These are phyloP conservation scores for Spongiforma sp. DNA, from an alignment of 1,284 basidiomycete genomes.

Conservation along the genomic window DNA sequence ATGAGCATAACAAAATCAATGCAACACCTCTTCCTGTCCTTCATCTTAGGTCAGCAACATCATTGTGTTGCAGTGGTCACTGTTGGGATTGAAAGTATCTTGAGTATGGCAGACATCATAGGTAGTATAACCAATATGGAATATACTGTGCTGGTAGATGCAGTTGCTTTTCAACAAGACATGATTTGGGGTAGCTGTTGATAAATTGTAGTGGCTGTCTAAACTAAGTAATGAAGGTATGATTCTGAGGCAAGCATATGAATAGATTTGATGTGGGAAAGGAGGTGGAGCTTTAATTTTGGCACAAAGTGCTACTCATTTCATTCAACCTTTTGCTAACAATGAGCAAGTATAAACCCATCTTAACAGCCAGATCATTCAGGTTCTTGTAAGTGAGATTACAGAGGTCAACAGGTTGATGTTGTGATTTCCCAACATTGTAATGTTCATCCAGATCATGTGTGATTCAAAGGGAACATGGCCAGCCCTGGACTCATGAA, in stretches of 20 bases:
- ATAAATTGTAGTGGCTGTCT: background rate
- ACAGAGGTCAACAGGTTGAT: too few relatives aligned
- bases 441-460: background rate
- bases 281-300: background rate
- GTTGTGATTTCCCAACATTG: background rate
- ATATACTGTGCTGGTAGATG: background rate
- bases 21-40: background rate
- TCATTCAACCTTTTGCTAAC: background rate
- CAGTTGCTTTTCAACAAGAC: slow-evolving; percentile 5
- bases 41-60: background rate
- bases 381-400: background rate
- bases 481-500: background rate
- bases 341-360: background rate
- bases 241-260: background rate
- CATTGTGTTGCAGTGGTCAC: background rate
- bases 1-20: slow-evolving; percentile 2
- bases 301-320: background rate
- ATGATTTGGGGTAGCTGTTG: background rate
- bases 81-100: background rate
- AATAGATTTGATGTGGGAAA: background rate
- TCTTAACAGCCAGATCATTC: background rate
- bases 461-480: background rate
- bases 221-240: background rate
- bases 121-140: background rate
- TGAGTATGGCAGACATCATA: background rate